Percentiles rank a stretch among this genome's conserved stretches.
Conservation (phyloP, 345 rosid genomes). For the Mercurialis annua region DNA sequence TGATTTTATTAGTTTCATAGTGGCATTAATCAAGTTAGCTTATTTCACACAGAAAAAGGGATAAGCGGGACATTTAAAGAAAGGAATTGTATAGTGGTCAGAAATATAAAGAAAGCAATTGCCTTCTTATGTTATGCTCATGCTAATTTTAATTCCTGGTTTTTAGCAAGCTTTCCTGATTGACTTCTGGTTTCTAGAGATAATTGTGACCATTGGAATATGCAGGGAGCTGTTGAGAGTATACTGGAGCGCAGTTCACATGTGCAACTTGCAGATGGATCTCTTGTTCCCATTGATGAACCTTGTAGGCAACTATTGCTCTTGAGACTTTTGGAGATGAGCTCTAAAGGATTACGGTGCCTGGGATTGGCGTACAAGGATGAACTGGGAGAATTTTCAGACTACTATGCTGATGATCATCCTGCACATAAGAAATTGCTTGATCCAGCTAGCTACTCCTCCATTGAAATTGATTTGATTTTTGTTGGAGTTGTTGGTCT, state of each 20-base stretch:
- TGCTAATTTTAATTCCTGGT: neutral
- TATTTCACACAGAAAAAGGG: neutral
- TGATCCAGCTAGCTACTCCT: slow-evolving; percentile 65
- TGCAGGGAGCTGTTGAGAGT: slow-evolving; percentile 92
- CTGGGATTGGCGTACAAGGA: slow-evolving; percentile 85
- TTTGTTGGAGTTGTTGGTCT: slow-evolving; percentile 87
- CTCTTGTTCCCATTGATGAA: slow-evolving; percentile 65
- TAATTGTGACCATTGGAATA: slow-evolving; percentile 8
- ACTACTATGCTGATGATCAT: slow-evolving; percentile 64
- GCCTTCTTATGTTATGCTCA: too few species aligned
- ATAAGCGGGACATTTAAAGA: neutral
- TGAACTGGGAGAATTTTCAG: slow-evolving; percentile 74
- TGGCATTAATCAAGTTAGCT: neutral
- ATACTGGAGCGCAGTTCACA: slow-evolving; percentile 71
- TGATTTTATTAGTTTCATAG: slow-evolving; percentile 12
- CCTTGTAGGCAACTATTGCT: slow-evolving; percentile 62
- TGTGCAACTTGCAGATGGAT: slow-evolving; percentile 86
- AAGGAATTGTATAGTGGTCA: too few species aligned
- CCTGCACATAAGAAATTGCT: slow-evolving; percentile 85
- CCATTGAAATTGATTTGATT: slow-evolving; percentile 62
- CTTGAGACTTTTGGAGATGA: slow-evolving; percentile 62
- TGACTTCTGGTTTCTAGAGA: neutral
- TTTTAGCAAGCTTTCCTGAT: neutral
- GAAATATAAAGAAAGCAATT: too few species aligned
- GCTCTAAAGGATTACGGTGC: slow-evolving; percentile 83